These are phyloP conservation scores for Magnusiomyces ingens DNA, from an alignment of 1,139 yeast species.

Conservation along the genomic window DNA sequence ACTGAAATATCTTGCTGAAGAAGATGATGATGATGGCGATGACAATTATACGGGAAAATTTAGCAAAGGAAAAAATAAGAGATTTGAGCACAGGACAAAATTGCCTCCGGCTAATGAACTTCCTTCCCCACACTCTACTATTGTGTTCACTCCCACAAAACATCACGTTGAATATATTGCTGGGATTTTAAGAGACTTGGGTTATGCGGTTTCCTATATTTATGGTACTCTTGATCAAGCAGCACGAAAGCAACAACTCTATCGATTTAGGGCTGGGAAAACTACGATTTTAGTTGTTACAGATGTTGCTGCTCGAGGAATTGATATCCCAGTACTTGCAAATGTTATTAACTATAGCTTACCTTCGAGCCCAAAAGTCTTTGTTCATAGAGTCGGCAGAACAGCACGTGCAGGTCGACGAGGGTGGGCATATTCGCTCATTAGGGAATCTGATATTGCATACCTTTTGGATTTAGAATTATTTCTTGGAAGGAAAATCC, in stretches of 20 bases:
- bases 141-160: conserved; percentile 91
- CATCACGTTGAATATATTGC: conserved; percentile 94
- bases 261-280: conserved; percentile 76
- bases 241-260: conserved; percentile 85
- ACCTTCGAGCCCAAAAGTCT: conserved; percentile 89
- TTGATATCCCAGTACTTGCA: conserved; percentile 93
- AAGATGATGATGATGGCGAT: conserved; percentile 44
- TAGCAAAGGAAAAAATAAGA: conserved; percentile 17
- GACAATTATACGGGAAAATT: conserved; percentile 34
- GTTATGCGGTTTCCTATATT: conserved; percentile 80
- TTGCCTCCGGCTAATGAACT: conserved; percentile 74
- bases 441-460: conserved; percentile 80
- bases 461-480: conserved; percentile 85
- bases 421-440: conserved; percentile 96
- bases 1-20: conserved; percentile 37
- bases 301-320: conserved; percentile 99
- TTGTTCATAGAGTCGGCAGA: conserved; percentile 96
- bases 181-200: conserved; percentile 60
- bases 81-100: conserved; percentile 34
- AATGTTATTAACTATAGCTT: conserved; percentile 86
- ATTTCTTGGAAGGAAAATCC: conserved; percentile 76
- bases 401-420: conserved; percentile 98
- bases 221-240: conserved; percentile 94
- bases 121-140: conserved; percentile 81
- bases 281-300: conserved; percentile 86